Base-by-base conservation (phyloP, 192 early-diverging fungal species). In the Coemansia javaensis region DNA sequence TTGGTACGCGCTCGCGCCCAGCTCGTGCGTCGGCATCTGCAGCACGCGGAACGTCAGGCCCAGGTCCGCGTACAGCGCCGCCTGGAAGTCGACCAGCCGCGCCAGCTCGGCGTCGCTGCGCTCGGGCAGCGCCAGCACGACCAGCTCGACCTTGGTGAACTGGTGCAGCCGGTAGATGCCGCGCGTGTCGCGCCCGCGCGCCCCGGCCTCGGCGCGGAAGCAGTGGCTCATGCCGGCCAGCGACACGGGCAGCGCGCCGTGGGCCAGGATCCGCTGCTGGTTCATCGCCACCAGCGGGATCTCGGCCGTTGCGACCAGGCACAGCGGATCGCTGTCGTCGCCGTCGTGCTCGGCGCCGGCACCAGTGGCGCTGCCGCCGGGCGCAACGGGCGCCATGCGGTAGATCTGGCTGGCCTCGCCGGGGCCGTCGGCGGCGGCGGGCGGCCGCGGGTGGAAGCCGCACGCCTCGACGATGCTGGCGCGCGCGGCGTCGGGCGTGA, bases 101-200 rank as follows among this genome's bases (percentile, higher is more conserved):
- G 83, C 69, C 17, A 93, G 64, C 46, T 91, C 82, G 1, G 20
- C 38, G 13, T 85, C 79, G 68, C 87, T 89, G 40, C 80, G 55
- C 13, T 78, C 78, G 0, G 82, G 81, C 6, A 62, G 66, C 5
- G 87, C 67, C 10, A 93, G 56, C 2, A 77, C 78, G 79, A 97
- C 93, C 47, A 97, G 68, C 52, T 97, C 94, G 0, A 97, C 88
- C 55, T 97, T 97, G 22, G 83, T 88, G 55, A 97, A 97, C 55
- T 94, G 94, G 71, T 97, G 91, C 16, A 97, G 83, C 2, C 94
- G 79, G 69, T 94, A 97, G 21, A 97, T 60, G 0, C 94, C 94
- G 14, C 87, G 82, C 28, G 83, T 83, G 42, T 97, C 91, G 32
- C 79, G 78, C 0, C 85, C 87, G n/a, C 90, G 79, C 0, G 90